These are phyloP conservation scores for Fraxinus platypoda DNA, from an alignment of 305 asterid genomes.

Conservation along the genomic window DNA sequence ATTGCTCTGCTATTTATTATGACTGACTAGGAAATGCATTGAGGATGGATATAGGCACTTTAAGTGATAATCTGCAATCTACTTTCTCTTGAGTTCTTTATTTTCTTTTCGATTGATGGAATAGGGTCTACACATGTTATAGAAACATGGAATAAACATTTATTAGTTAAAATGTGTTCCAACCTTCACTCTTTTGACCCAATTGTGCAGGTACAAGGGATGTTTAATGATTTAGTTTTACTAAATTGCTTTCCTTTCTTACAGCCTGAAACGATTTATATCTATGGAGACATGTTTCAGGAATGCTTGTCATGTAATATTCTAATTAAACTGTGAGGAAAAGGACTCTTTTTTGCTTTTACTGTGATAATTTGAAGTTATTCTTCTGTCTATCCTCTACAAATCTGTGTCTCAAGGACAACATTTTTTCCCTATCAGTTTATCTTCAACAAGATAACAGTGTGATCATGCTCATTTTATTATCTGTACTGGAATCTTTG, in stretches of 20 bases:
- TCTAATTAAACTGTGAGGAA: background rate
- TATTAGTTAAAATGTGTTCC: background rate
- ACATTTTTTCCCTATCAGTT: background rate
- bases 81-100: background rate
- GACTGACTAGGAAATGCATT: background rate
- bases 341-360: background rate
- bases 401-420: background rate
- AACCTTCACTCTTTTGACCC: background rate
- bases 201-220: background rate
- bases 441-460: background rate
- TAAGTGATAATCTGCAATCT: background rate
- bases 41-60: background rate
- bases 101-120: background rate
- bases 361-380: background rate
- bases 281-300: background rate
- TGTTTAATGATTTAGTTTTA: background rate
- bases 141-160: background rate
- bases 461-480: background rate
- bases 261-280: background rate
- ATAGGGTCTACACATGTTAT: background rate
- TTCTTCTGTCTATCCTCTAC: background rate
- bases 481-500: background rate
- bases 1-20: conserved; percentile 13
- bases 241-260: background rate
- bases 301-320: background rate